Evolutionary conservation across 225 moss, liverwort and hornwort genomes (phyloP).

Genomic region (Pleurozium schreberi): DNA sequence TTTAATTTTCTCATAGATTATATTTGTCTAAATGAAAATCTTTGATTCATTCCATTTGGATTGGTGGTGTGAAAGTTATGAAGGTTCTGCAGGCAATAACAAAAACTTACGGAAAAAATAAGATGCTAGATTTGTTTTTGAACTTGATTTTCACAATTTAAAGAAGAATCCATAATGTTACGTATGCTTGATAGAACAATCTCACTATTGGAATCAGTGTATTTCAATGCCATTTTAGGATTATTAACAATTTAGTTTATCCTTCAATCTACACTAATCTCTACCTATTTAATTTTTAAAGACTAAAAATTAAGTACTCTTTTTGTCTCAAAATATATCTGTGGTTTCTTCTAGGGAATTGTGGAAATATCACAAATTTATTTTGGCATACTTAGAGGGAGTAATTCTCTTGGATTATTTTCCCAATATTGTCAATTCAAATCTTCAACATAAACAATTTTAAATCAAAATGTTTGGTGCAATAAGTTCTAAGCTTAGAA

Average conservation of each 20-base stretch:
- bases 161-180: background rate
- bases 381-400: background rate
- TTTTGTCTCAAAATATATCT: background rate
- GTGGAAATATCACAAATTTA: background rate
- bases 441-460: background rate
- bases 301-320: background rate
- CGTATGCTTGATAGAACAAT: background rate
- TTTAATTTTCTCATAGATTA: background rate
- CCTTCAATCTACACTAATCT: background rate
- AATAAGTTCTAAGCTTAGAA: background rate
- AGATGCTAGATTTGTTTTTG: background rate
- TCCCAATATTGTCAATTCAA: background rate
- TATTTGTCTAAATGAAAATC: too few species aligned
- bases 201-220: rapidly evolving
- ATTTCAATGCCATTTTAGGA: background rate
- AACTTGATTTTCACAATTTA: background rate
- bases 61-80: background rate
- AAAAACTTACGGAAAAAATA: rapidly evolving
- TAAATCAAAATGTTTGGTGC: background rate
- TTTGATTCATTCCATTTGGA: background rate
- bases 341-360: rapidly evolving
- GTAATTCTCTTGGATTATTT: background rate
- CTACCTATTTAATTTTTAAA: background rate
- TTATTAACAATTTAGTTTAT: background rate
- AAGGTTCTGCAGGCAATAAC: rapidly evolving